phyloP scores from a whole-genome alignment of 164 flowering plant genomes.

The Protea cynaroides region DNA sequence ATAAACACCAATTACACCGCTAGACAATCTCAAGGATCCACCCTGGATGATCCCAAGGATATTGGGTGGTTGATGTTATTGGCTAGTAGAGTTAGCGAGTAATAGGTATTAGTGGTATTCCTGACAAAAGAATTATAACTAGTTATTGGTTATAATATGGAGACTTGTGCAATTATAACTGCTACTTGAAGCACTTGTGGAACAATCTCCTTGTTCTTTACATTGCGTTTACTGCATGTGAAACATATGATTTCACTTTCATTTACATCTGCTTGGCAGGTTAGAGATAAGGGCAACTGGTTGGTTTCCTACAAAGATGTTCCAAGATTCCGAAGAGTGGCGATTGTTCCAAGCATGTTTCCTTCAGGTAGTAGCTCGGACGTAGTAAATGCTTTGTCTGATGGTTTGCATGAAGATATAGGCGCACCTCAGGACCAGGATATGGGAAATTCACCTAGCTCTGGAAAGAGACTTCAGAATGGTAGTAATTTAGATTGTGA shows the following conservation, averaged over 20 bases:
- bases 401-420: slow-evolving; percentile 8
- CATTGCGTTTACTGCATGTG: not conserved
- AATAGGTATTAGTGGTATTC: too few relatives aligned
- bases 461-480: slow-evolving; percentile 22
- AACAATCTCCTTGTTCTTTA: not conserved
- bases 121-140: too few relatives aligned
- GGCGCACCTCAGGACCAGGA: slow-evolving; percentile 20
- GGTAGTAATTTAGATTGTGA: slow-evolving; percentile 19
- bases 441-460: slow-evolving; percentile 1
- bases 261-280: slow-evolving; percentile 42
- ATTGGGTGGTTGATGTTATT: too few relatives aligned
- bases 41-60: too few relatives aligned
- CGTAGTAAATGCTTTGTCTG: slow-evolving; percentile 9
- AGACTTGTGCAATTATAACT: not conserved
- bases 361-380: slow-evolving; percentile 62
- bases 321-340: slow-evolving; percentile 36
- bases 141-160: too few relatives aligned
- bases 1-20: too few relatives aligned
- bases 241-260: not conserved
- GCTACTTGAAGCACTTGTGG: not conserved
- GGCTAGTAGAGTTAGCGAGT: too few relatives aligned
- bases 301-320: slow-evolving; percentile 64
- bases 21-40: too few relatives aligned
- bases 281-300: slow-evolving; percentile 81
- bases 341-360: slow-evolving; percentile 75